A percentile compares a stretch with the other conserved stretches of the same genome.
phyloP scores from a whole-genome alignment of 2,329 filamentous ascomycete genomes.

The Talaromyces sp. region DNA sequence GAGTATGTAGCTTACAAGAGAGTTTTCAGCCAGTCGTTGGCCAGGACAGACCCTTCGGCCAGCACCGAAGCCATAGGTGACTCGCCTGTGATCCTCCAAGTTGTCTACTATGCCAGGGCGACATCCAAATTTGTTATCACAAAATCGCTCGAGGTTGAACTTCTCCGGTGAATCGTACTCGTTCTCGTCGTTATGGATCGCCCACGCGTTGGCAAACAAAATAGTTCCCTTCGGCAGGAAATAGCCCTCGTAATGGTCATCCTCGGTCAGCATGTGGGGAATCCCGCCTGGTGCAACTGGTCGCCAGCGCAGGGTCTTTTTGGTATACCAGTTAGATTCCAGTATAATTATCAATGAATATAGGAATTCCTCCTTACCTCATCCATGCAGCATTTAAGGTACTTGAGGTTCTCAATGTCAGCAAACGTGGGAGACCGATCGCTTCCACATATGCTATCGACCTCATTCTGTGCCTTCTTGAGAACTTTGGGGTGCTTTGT shows the following conservation, averaged over 20 bases:
- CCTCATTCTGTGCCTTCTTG: no score
- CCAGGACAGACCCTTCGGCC: constrained; percentile 50
- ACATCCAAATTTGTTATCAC: no score
- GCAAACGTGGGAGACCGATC: no score
- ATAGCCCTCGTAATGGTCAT: neutral
- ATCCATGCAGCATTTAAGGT: no score
- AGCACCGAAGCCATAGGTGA: constrained; percentile 37
- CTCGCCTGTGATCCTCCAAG: constrained; percentile 28
- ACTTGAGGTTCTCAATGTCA: no score
- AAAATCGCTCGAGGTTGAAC: no score
- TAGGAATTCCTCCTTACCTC: no score
- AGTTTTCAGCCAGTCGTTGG: constrained; percentile 51
- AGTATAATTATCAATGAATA: no score
- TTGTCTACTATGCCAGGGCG: constrained; percentile 35
- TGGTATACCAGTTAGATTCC: constrained; percentile 18
- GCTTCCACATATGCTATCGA: no score
- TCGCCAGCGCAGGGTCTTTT: neutral
- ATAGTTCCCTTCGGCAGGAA: neutral
- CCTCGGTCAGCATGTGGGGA: neutral
- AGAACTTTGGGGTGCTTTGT: no score
- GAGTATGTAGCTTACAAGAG: constrained; percentile 28
- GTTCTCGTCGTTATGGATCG: constrained; percentile 9
- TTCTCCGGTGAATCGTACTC: no score
- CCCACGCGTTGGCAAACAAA: constrained; percentile 12
- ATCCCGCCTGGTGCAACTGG: neutral